Evolutionary conservation across 2,329 filamentous ascomycete species (phyloP).

Genomic region (Dryadomyces quercus-mongolicae): DNA sequence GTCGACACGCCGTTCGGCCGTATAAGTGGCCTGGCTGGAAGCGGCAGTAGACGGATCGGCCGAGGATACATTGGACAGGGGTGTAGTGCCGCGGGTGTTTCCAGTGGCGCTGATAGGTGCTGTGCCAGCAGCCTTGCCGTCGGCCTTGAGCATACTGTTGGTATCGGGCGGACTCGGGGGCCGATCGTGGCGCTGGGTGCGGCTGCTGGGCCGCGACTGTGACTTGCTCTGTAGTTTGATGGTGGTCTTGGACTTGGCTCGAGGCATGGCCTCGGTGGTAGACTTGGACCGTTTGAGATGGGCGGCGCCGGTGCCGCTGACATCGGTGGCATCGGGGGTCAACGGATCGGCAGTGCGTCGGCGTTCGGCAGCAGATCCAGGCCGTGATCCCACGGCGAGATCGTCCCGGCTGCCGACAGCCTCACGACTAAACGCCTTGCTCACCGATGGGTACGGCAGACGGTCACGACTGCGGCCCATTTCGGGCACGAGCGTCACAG

Average conservation of each 20-base stretch:
- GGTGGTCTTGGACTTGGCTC: not conserved
- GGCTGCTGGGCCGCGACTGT: constrained; percentile 23
- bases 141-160: constrained; percentile 32
- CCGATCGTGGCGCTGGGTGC: constrained; percentile 25
- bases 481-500: constrained; percentile 29
- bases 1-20: not conserved
- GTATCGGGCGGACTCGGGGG: constrained; percentile 55
- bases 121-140: not conserved
- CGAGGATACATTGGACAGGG: too few relatives aligned
- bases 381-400: constrained; percentile 20
- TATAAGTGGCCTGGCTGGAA: constrained; percentile 47
- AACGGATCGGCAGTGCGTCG: constrained; percentile 35
- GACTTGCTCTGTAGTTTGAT: not conserved
- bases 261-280: constrained; percentile 8
- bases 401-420: constrained; percentile 53
- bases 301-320: constrained; percentile 31
- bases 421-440: constrained; percentile 87
- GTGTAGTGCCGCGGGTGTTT: too few relatives aligned
- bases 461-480: constrained; percentile 31
- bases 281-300: constrained; percentile 36
- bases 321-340: constrained; percentile 62
- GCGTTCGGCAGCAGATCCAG: not conserved
- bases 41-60: constrained; percentile 29
- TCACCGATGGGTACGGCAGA: constrained; percentile 69
- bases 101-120: not conserved